These are phyloP conservation scores for Aspergillus egyptiacus DNA, from an alignment of 495 filamentous ascomycete genomes.

Conservation along the genomic window DNA sequence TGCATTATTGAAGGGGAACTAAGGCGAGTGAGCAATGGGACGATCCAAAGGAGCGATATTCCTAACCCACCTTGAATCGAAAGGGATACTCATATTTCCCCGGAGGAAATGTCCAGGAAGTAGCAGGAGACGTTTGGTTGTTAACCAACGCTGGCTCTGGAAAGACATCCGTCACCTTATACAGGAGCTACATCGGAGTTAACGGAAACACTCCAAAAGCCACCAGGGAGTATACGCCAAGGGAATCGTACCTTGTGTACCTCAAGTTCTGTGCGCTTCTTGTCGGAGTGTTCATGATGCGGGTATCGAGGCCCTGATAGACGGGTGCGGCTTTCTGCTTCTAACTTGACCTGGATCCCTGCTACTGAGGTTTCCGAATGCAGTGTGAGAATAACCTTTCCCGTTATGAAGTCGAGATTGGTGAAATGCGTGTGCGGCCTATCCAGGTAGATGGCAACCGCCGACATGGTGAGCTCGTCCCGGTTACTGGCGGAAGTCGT, in stretches of 20 bases:
- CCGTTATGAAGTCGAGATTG: conserved; percentile 77
- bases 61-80: conserved; percentile 65
- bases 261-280: conserved; percentile 57
- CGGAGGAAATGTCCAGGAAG: conserved; percentile 59
- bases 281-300: conserved; percentile 54
- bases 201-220: background rate
- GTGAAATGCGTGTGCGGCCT: conserved; percentile 72
- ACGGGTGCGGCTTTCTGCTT: conserved; percentile 76
- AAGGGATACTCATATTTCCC: conserved; percentile 89
- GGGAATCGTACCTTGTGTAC: conserved; percentile 63
- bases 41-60: background rate
- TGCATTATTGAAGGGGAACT: conserved; percentile 85
- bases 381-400: conserved; percentile 60
- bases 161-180: conserved; percentile 59
- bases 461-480: conserved; percentile 60
- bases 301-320: conserved; percentile 49
- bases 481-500: conserved; percentile 2
- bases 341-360: conserved; percentile 84
- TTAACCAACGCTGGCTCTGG: conserved; percentile 49
- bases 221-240: background rate
- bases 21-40: background rate
- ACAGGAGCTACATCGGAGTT: conserved; percentile 52
- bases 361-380: conserved; percentile 60
- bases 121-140: conserved; percentile 32
- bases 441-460: conserved; percentile 71